Base-by-base conservation (phyloP, 371 early-diverging fungal genomes). In the Dichotomocladium elegans region DNA sequence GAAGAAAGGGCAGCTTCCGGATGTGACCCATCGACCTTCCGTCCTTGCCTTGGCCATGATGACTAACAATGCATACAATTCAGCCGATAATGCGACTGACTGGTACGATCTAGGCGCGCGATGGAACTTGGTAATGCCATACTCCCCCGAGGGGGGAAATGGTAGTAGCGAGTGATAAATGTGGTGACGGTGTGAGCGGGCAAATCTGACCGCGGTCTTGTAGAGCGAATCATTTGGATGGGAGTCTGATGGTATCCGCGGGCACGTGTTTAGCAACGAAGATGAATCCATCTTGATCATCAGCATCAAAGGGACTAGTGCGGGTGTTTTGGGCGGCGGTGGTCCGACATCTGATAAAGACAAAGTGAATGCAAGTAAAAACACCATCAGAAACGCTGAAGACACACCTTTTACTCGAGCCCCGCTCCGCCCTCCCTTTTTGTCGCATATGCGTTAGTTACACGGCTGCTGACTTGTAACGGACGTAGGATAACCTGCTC, bases 251-350 rank as follows among this genome's bases (percentile, higher is more conserved):
- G 94, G 94, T 24, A 71, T 98, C 11, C 84, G 96, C 31, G 96
- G 96, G 12, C 91, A 98, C 64, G 85, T 96, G n/a, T 96, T 90
- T 74, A 70, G 76, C 3, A 85, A 88, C 60, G 65, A 72, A 7
- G 69, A 77, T 34, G 74, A 89, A 47, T 81, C 83, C 10, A 72
- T 88, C 0, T 63, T 95, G 19, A 83, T 96, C 11, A 68, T 98
- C 47, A 86, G 92, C 44, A 74, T 96, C 54, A 98, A 98, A 68
- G 98, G 98, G 34, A 96, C 98, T 11, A 83, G 88, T 34, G 85
- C 85, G 30, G 80, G 80, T 24, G 60, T 88, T 47, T 79, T 89
- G 57, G 80, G 85, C 3, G 89, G 89, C 22, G 92, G 88, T 15
- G 79, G 84, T 17, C 21, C 37, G 21, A 91, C 94, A 5, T 83